Percentiles rank a stretch among this genome's conserved stretches.
phyloP scores from a whole-genome alignment of 2,329 filamentous ascomycete species.

The Paradendryphiella salina region DNA sequence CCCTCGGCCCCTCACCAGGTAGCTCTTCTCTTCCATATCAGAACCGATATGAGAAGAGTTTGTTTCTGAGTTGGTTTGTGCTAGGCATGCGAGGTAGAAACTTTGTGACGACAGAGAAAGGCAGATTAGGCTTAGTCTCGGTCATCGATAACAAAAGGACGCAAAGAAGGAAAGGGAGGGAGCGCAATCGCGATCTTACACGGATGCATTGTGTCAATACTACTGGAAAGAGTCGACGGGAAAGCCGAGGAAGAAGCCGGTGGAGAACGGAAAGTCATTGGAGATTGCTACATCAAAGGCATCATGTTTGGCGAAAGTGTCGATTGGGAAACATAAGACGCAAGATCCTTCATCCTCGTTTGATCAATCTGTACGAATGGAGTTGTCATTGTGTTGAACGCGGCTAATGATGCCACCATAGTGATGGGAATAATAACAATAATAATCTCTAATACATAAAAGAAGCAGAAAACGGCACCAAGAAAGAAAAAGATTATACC shows the following conservation, averaged over 20 bases:
- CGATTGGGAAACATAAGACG: neutral
- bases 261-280: conserved; percentile 17
- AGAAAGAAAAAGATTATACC: too few relatives aligned
- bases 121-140: conserved; percentile 17
- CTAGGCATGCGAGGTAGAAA: conserved; percentile 17
- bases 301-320: conserved; percentile 24
- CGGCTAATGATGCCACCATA: too few relatives aligned
- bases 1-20: too few relatives aligned
- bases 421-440: neutral
- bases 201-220: conserved; percentile 22
- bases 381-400: neutral
- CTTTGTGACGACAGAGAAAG: conserved; percentile 16
- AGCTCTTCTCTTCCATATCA: too few relatives aligned
- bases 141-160: conserved; percentile 11
- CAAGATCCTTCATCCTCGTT: neutral
- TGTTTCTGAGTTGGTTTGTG: conserved; percentile 7
- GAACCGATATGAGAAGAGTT: too few relatives aligned
- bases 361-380: neutral
- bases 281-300: conserved; percentile 23
- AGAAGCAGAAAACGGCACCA: too few relatives aligned
- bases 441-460: neutral
- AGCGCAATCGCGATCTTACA: conserved; percentile 18
- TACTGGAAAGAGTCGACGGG: conserved; percentile 14
- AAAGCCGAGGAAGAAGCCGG: conserved; percentile 5
- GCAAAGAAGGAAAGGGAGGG: neutral